phyloP scores from a whole-genome alignment of 2,329 filamentous ascomycete species.

The Colletotrichum sp. region DNA sequence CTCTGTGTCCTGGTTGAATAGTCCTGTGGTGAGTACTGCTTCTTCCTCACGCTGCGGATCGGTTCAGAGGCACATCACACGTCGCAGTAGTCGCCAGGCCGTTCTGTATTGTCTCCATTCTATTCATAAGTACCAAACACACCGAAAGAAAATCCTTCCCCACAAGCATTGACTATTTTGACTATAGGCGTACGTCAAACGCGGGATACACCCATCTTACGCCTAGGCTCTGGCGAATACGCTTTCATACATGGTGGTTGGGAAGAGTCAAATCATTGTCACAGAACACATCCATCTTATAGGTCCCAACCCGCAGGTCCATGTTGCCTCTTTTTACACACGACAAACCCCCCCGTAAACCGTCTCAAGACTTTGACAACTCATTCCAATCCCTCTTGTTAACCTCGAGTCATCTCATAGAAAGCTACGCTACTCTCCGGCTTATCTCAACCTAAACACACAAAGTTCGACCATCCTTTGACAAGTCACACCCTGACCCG shows the following conservation, averaged over 20 bases:
- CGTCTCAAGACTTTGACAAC: background rate
- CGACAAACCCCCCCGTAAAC: background rate
- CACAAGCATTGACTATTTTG: background rate
- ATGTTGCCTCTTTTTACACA: rapidly evolving
- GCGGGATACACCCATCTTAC: rapidly evolving
- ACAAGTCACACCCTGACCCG: background rate
- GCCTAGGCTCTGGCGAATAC: background rate
- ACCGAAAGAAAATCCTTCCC: too few species aligned
- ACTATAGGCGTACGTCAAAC: background rate
- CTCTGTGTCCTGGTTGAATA: too few species aligned
- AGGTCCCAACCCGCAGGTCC: background rate
- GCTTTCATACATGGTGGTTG: too few species aligned
- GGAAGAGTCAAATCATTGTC: background rate
- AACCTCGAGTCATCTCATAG: background rate
- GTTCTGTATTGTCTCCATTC: too few species aligned
- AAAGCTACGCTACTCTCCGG: background rate
- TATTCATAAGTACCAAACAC: too few species aligned
- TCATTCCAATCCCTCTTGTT: background rate
- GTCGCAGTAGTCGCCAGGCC: too few species aligned
- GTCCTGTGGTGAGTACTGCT: too few species aligned
- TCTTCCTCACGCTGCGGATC: too few species aligned
- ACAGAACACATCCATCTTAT: background rate
- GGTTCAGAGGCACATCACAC: too few species aligned
- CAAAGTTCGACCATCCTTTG: background rate
- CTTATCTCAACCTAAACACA: background rate